Percentiles rank a stretch among this genome's conserved stretches.
phyloP scores from a whole-genome alignment of 2,329 filamentous ascomycete species.

The Neofusicoccum sp. region DNA sequence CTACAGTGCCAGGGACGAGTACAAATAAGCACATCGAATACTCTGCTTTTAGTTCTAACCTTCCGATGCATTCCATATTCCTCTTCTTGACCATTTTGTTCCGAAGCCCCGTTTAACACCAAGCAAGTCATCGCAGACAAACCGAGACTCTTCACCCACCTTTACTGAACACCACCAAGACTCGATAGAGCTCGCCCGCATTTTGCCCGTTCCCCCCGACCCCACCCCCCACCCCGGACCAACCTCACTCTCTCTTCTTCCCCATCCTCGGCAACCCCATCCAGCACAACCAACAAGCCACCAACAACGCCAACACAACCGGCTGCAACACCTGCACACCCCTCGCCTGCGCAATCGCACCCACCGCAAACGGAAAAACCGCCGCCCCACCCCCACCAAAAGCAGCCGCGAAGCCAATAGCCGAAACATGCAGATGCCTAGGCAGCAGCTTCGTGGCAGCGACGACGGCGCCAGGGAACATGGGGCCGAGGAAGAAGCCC shows the following conservation, averaged over 20 bases:
- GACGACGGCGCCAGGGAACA: slow-evolving; percentile 75
- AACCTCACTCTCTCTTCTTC: slow-evolving; percentile 11
- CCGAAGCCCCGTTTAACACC: too few species aligned
- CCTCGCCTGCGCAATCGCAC: slow-evolving; percentile 63
- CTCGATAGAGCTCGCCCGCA: too few species aligned
- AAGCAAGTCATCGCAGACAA: too few species aligned
- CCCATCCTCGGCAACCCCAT: slow-evolving; percentile 45
- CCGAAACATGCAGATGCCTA: slow-evolving; percentile 69
- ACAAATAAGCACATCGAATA: too few species aligned
- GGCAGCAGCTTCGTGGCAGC: slow-evolving; percentile 73
- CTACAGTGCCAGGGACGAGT: too few species aligned
- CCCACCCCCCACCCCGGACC: too few species aligned
- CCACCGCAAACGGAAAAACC: slow-evolving; percentile 63
- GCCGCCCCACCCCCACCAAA: slow-evolving; percentile 74
- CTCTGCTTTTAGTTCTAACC: too few species aligned
- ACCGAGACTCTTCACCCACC: too few species aligned
- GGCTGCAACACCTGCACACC: slow-evolving; percentile 62
- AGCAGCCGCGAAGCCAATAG: slow-evolving; percentile 76
- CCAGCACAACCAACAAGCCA: slow-evolving; percentile 53
- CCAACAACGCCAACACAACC: slow-evolving; percentile 56
- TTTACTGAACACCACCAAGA: too few species aligned
- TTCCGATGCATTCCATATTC: too few species aligned
- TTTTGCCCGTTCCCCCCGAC: too few species aligned
- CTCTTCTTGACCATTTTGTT: too few species aligned
- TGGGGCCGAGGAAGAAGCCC: slow-evolving; percentile 76